These are phyloP conservation scores for Tardiomyces blankii DNA, from an alignment of 1,139 yeast species.

Conservation along the genomic window DNA sequence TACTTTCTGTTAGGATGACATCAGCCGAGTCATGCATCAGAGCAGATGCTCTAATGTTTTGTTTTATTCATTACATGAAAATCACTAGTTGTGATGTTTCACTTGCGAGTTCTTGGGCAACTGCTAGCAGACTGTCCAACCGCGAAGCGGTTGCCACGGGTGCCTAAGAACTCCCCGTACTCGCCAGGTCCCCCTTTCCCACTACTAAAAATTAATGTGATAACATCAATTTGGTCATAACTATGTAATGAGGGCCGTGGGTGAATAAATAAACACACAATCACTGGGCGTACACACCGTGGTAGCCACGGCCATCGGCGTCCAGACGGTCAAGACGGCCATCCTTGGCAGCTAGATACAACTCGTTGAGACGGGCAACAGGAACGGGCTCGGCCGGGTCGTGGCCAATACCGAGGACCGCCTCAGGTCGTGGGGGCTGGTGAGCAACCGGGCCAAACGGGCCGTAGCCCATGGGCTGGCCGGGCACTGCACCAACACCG, in stretches of 20 bases:
- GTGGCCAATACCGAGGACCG: constrained; percentile 15
- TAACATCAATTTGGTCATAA: no score
- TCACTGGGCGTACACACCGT: constrained; percentile 31
- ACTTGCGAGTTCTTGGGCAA: no score
- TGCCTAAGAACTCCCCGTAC: no score
- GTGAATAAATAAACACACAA: constrained; percentile 1
- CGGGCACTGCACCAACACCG: constrained; percentile 11
- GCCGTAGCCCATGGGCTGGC: constrained; percentile 22
- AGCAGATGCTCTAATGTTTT: no score
- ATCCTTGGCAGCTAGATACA: constrained; percentile 37
- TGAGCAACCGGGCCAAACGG: constrained; percentile 20
- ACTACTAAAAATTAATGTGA: no score
- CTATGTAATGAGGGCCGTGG: background rate
- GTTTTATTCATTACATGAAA: no score
- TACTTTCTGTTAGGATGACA: no score
- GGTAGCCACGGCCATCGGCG: constrained; percentile 33
- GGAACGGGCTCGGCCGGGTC: constrained; percentile 30
- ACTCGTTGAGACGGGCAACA: constrained; percentile 34
- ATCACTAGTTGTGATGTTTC: no score
- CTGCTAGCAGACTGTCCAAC: no score
- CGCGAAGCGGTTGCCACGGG: no score
- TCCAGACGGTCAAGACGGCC: constrained; percentile 39
- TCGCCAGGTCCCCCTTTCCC: no score
- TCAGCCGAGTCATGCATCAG: no score
- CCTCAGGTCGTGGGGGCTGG: constrained; percentile 7